phyloP scores from a whole-genome alignment of 1,139 yeast genomes.

The Kurtzmaniella quercitrusa region DNA sequence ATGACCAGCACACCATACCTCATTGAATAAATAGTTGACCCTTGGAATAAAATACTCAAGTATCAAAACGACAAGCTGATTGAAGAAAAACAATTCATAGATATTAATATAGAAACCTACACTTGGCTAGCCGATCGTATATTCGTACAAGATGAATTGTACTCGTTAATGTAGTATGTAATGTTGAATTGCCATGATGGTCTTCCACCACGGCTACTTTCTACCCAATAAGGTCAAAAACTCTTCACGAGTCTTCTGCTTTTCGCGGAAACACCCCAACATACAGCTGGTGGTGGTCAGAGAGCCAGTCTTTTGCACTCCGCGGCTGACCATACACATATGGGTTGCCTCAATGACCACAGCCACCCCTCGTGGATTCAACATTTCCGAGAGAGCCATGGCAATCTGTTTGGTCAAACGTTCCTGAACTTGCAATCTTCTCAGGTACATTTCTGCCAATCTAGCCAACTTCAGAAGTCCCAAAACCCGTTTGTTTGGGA shows the following conservation, averaged over 20 bases:
- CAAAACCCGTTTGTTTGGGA: slow-evolving; percentile 90
- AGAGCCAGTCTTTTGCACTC: slow-evolving; percentile 93
- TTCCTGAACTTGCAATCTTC: slow-evolving; percentile 96
- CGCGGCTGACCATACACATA: slow-evolving; percentile 99
- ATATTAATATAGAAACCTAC: too few relatives aligned
- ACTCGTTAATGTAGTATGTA: background rate
- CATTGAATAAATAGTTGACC: background rate
- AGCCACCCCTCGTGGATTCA: slow-evolving; percentile 95
- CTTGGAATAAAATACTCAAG: too few relatives aligned
- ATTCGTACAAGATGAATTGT: slow-evolving; percentile 2
- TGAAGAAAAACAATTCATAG: too few relatives aligned
- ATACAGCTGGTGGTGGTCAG: slow-evolving; percentile 93
- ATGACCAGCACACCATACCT: background rate
- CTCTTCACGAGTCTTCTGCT: slow-evolving; percentile 95
- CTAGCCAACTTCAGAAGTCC: slow-evolving; percentile 93
- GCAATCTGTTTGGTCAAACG: slow-evolving; percentile 95
- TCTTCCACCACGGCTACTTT: slow-evolving; percentile 12
- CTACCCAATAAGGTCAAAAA: slow-evolving; percentile 79
- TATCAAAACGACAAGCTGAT: too few relatives aligned
- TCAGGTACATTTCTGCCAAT: slow-evolving; percentile 92
- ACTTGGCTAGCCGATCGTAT: too few relatives aligned
- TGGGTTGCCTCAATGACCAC: slow-evolving; percentile 97
- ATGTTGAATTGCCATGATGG: background rate
- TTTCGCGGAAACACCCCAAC: slow-evolving; percentile 92
- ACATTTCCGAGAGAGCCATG: slow-evolving; percentile 85